Evolutionary conservation across 768 basidiomycete genomes (phyloP).

Genomic region (Rubroboletus satanas): DNA sequence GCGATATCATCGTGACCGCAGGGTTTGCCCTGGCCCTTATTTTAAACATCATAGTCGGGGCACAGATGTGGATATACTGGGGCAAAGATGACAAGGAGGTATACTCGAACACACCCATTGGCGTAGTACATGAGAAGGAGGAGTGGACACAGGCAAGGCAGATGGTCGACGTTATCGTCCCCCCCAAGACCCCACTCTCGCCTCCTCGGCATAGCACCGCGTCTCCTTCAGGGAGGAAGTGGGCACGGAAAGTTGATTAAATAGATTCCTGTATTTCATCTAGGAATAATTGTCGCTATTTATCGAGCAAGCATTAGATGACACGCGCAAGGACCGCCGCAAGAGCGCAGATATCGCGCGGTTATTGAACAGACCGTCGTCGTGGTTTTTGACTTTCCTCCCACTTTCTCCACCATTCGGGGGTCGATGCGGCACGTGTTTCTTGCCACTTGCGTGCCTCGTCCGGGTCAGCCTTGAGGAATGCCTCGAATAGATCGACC

Average conservation of each 20-base stretch:
- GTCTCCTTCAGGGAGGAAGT: slow-evolving; percentile 56
- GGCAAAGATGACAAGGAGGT: slow-evolving; percentile 45
- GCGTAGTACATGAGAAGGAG: slow-evolving; percentile 27
- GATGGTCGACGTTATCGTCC: slow-evolving; percentile 43
- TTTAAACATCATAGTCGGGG: slow-evolving; percentile 80
- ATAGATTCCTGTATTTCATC: slow-evolving; percentile 22
- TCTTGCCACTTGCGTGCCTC: slow-evolving; percentile 21
- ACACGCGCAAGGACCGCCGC: not conserved
- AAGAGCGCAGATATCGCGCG: not conserved
- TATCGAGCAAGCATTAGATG: slow-evolving; percentile 10
- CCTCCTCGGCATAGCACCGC: slow-evolving; percentile 40
- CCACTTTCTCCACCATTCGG: slow-evolving; percentile 33
- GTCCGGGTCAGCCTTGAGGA: slow-evolving; percentile 24
- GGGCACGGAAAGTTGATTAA: slow-evolving; percentile 73
- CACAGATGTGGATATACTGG: slow-evolving; percentile 85
- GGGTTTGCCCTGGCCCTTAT: slow-evolving; percentile 81
- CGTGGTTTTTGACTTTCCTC: slow-evolving; percentile 19
- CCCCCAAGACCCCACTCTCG: slow-evolving; percentile 40
- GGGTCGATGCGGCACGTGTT: slow-evolving; percentile 19
- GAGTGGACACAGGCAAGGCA: slow-evolving; percentile 24
- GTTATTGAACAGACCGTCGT: slow-evolving; percentile 4
- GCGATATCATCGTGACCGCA: slow-evolving; percentile 73
- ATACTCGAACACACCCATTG: slow-evolving; percentile 16
- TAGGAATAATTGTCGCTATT: slow-evolving; percentile 11
- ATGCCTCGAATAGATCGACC: slow-evolving; percentile 19